Evolutionary conservation across 441 rosid species (phyloP).

Genomic region (Corymbia calophylla): DNA sequence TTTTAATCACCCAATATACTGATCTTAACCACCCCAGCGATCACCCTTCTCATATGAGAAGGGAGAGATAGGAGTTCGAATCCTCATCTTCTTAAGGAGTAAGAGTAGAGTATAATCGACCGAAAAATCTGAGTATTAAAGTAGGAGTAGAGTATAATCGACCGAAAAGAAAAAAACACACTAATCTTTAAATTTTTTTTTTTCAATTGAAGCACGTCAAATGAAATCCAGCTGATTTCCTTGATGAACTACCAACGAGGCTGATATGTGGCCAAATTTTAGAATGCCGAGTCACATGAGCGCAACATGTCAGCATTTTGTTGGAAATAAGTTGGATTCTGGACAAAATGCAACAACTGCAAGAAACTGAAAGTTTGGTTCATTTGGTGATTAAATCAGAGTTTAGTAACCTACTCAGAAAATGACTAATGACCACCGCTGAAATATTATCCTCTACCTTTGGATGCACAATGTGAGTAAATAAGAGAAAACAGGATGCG

Average conservation of each 20-base stretch:
- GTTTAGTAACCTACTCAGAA: background rate
- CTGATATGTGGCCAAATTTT: background rate
- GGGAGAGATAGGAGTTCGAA: too few species aligned
- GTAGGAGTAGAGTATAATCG: too few species aligned
- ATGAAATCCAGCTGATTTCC: background rate
- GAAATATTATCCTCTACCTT: background rate
- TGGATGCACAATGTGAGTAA: background rate
- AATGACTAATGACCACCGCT: background rate
- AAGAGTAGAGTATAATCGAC: too few species aligned
- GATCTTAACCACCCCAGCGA: background rate
- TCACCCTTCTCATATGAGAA: too few species aligned
- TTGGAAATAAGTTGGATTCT: background rate
- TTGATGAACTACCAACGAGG: background rate
- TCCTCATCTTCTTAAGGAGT: too few species aligned
- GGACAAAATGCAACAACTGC: background rate
- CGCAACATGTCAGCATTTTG: background rate
- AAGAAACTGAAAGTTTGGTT: background rate
- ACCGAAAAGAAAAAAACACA: too few species aligned
- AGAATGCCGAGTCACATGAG: background rate
- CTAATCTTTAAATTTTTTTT: too few species aligned
- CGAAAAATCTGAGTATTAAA: too few species aligned
- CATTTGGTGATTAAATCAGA: background rate
- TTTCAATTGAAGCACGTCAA: background rate
- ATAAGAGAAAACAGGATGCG: background rate
- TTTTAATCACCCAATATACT: background rate